Percentiles rank a stretch among this genome's conserved stretches.
phyloP scores from a whole-genome alignment of 257 asterid genomes.

The Solanum gracilifrons region DNA sequence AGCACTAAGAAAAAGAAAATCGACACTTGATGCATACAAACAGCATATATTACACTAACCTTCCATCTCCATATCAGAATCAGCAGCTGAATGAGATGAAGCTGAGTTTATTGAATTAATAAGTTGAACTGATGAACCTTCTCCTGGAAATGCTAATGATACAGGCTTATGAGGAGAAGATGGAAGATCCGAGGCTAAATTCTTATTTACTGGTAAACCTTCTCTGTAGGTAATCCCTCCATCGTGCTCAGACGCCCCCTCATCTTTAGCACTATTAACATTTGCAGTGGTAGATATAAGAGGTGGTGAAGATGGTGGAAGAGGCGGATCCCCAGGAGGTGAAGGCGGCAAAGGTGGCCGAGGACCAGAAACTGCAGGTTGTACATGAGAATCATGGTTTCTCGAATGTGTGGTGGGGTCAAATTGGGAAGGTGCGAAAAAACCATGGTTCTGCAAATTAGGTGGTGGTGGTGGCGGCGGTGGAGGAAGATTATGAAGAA shows the following conservation, averaged over 20 bases:
- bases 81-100: constrained; percentile 30
- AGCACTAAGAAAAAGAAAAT: constrained; percentile 3
- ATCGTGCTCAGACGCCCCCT: constrained; percentile 2
- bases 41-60: constrained; percentile 36
- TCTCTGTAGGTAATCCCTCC: constrained; percentile 10
- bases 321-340: constrained; percentile 46
- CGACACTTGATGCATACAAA: background rate
- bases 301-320: constrained; percentile 47
- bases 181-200: constrained; percentile 14
- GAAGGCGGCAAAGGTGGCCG: constrained; percentile 43
- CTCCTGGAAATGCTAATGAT: constrained; percentile 1
- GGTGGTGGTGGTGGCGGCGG: constrained; percentile 10
- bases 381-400: constrained; percentile 19
- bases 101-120: background rate
- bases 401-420: constrained; percentile 14
- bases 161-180: constrained; percentile 20
- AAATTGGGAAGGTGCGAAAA: constrained; percentile 16
- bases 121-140: background rate
- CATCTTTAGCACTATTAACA: background rate
- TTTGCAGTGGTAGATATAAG: constrained; percentile 5
- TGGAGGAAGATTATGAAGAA: constrained; percentile 6
- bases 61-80: constrained; percentile 97
- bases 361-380: constrained; percentile 18
- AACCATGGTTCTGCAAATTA: constrained; percentile 21
- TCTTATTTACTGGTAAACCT: constrained; percentile 6